A percentile compares a stretch with the other conserved stretches of the same genome.
Conservation (phyloP, 352 stramenopile species). For the Globisporangium acanthophoron region DNA sequence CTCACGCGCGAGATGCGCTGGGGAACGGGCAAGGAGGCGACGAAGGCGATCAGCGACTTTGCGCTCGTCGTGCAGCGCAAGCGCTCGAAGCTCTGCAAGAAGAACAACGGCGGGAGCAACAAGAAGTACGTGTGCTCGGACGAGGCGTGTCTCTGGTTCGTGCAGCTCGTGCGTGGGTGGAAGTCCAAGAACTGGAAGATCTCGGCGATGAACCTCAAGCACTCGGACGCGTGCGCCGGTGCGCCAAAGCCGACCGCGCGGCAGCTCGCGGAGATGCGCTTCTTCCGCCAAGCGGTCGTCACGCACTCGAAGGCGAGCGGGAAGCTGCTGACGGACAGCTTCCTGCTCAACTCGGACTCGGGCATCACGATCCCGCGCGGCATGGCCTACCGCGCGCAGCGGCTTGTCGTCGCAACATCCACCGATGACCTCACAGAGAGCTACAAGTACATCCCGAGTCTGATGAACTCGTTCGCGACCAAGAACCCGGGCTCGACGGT, state of each 20-base stretch:
- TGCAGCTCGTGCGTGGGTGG: constrained; percentile 68
- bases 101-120: constrained; percentile 78
- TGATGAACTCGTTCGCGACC: constrained; percentile 60
- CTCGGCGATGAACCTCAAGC: constrained; percentile 80
- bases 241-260: constrained; percentile 61
- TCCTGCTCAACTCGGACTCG: constrained; percentile 59
- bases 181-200: constrained; percentile 88
- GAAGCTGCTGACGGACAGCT: constrained; percentile 75
- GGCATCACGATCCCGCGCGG: constrained; percentile 76
- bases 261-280: constrained; percentile 76
- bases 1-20: constrained; percentile 80
- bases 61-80: constrained; percentile 73
- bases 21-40: constrained; percentile 70
- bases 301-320: constrained; percentile 76
- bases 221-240: constrained; percentile 57
- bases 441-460: constrained; percentile 81
- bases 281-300: constrained; percentile 74
- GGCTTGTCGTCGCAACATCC: constrained; percentile 62
- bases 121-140: constrained; percentile 86
- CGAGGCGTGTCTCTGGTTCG: constrained; percentile 70
- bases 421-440: constrained; percentile 75
- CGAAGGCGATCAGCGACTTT: constrained; percentile 74
- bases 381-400: constrained; percentile 75
- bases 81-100: constrained; percentile 73
- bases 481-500: constrained; percentile 70